These are phyloP conservation scores for Neobulgaria alba DNA, from an alignment of 2,329 filamentous ascomycete species.

Conservation along the genomic window DNA sequence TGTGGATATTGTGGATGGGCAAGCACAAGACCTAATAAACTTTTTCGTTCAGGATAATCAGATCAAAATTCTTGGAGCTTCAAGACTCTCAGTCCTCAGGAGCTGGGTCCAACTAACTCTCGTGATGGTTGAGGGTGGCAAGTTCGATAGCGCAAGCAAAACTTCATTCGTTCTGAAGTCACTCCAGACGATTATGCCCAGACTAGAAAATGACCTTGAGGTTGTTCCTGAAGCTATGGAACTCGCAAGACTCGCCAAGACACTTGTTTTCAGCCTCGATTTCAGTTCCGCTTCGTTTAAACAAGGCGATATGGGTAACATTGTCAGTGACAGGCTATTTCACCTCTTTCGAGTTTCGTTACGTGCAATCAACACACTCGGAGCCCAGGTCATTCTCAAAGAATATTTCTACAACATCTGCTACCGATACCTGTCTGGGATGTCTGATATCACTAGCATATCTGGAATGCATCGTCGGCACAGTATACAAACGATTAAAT, in stretches of 20 bases:
- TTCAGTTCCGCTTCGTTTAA: slow-evolving; percentile 37
- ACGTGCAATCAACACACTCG: slow-evolving; percentile 66
- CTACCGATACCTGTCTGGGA: slow-evolving; percentile 72
- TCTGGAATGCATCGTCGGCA: slow-evolving; percentile 39
- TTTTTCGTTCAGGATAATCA: slow-evolving; percentile 58
- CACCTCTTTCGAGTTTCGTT: slow-evolving; percentile 86
- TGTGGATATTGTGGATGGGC: slow-evolving; percentile 41
- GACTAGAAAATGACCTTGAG: slow-evolving; percentile 67
- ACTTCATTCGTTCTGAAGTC: slow-evolving; percentile 77
- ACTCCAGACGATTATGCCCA: slow-evolving; percentile 79
- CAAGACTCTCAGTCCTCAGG: slow-evolving; percentile 59
- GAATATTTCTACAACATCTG: slow-evolving; percentile 87
- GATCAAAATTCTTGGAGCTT: slow-evolving; percentile 41
- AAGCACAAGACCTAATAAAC: slow-evolving; percentile 51
- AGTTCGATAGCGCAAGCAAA: slow-evolving; percentile 64
- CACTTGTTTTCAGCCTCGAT: slow-evolving; percentile 64
- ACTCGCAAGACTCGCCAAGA: slow-evolving; percentile 66
- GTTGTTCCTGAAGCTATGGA: slow-evolving; percentile 64
- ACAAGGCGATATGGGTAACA: slow-evolving; percentile 49
- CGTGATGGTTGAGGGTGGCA: slow-evolving; percentile 73
- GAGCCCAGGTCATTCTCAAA: slow-evolving; percentile 62
- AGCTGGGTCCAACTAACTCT: slow-evolving; percentile 81
- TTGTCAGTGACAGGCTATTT: slow-evolving; percentile 81
- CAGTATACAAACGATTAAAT: slow-evolving; percentile 62
- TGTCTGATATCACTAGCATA: slow-evolving; percentile 45